Evolutionary conservation across 257 asterid species (phyloP), one percentile per base, ranked within the genome.

Genomic region (Gardenia jasminoides): DNA sequence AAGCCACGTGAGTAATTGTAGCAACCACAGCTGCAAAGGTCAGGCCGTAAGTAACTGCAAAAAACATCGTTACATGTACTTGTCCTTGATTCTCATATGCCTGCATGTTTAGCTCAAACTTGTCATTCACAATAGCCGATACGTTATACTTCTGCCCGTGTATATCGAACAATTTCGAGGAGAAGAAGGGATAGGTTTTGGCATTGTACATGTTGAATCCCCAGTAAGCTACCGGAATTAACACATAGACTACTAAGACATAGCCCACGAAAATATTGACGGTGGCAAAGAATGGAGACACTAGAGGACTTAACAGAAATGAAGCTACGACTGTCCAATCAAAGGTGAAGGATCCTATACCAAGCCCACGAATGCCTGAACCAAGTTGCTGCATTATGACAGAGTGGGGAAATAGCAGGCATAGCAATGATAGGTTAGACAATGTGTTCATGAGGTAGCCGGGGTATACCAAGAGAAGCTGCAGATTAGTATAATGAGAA

Each of bases 231-330:
- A 65, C 6, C 0, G 97, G 97, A 8, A 90, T 73, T 24, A 89
- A 7, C 17, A 83, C 15, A 43, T 92, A 94, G 52, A 87, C 81
- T 1, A 86, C 30, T 0, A 78, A 70, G 0, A 83, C 22, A 22
- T 88, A 94, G 17, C 98, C 97, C 2, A 83, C 88, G 5, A 83
- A 36, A 24, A 91, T 76, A 64, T 92, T 92, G 59, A 81, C 62
- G 58, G 89, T 90, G 82, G 95, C 92, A 22, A 91, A 92, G 83
- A 89, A 88, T 0, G 98, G 98, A 15, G 95, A 36, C 59, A 89
- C 79, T 0, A 94, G 89, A 13, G 97, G 98, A 79, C 95, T 92
- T 8, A 71, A 66, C 15, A 90, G 88, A 62, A 33, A 92, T 1
- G 93, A 83, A 2, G 93, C 89, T 9, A 92, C 84, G 2, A 80